Evolutionary conservation across 2,329 filamentous ascomycete genomes (phyloP), one percentile per base, ranked within the genome.

Genomic region (Dothideomycetes sp.): DNA sequence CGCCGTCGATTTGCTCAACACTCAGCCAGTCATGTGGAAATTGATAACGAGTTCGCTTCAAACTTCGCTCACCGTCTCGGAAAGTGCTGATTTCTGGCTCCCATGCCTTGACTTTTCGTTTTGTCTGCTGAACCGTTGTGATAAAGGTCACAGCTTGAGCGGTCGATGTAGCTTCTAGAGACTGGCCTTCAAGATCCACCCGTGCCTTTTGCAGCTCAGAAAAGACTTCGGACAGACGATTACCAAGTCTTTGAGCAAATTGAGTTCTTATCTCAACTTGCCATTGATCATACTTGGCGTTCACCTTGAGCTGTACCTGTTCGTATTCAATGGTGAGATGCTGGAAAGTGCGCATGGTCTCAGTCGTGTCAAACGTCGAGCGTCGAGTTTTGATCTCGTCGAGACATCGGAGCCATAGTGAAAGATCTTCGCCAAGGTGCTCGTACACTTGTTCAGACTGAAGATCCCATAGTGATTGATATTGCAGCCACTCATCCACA

Each of bases 211-310:
- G 84, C 44, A 98, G 83, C 46, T 96, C 89, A 10, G 83, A 80
- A 52, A 91, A 87, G 3, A 95, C 81, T 54, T 98, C 91, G 36
- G 86, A 77, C 79, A 96, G 93, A 36, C 88, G 84, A 47, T 77
- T 83, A 34, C 88, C 86, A 34, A 98, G 80, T 41, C 91, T 85
- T 41, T 75, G 74, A 29, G 87, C 91, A 61, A 98, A 99, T 58
- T 94, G 94, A 51, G 84, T 76, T 29, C 96, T 70, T 40, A 98
- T 94, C 49, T 99, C 91, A 52, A 95, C 86, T 60, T 99, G 91
- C 91, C 93, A 98, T 60, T 96, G 89, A 57, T 99, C 93, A 57
- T 98, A 99, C 60, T 96, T 98, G 52, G 87, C 86, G 54, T 96
- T 98, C 60, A 99, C 91, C 62, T 94, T 95, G 42, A 89, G 86